A percentile compares a stretch with the other conserved stretches of the same genome.
Evolutionary conservation across 2,329 filamentous ascomycete genomes (phyloP).

Genomic region (Hypoxylon sp.): DNA sequence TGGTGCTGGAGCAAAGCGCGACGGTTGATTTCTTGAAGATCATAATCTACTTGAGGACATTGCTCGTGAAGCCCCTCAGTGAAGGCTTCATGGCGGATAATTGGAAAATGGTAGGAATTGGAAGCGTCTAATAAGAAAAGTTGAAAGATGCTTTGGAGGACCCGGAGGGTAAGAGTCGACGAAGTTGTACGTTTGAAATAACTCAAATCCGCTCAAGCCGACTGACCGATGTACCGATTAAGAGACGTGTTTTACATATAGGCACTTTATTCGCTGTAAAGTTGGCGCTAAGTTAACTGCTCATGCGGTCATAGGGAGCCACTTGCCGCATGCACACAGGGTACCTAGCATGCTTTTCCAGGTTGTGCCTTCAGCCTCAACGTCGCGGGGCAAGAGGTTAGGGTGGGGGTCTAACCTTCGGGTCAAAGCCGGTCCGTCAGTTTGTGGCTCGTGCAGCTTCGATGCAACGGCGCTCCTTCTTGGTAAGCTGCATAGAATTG

Average conservation of each 20-base stretch:
- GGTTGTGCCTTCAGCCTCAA: constrained; percentile 29
- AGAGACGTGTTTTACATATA: constrained; percentile 2
- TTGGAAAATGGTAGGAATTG: neutral
- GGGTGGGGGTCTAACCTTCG: constrained; percentile 7
- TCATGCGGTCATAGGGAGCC: constrained; percentile 2
- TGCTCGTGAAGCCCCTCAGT: constrained; percentile 34
- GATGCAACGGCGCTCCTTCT: neutral
- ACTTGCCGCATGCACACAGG: neutral
- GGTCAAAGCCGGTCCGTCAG: constrained; percentile 35
- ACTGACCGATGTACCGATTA: constrained; percentile 28
- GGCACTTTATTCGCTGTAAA: constrained; percentile 23
- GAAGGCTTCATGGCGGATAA: constrained; percentile 38
- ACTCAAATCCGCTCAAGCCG: constrained; percentile 40
- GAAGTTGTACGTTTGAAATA: constrained; percentile 31
- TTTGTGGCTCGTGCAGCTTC: constrained; percentile 25
- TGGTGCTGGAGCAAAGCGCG: constrained; percentile 47
- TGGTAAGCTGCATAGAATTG: constrained; percentile 11
- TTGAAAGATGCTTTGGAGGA: constrained; percentile 1
- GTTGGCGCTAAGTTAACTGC: constrained; percentile 27
- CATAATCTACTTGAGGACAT: constrained; percentile 46
- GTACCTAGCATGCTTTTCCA: neutral
- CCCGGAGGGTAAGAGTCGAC: constrained; percentile 5
- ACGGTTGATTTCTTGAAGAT: constrained; percentile 50
- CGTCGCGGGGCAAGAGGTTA: constrained; percentile 31
- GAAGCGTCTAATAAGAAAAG: constrained; percentile 1